Conservation (phyloP, 2,329 filamentous ascomycete genomes). For the Plectosphaerella plurivora region DNA sequence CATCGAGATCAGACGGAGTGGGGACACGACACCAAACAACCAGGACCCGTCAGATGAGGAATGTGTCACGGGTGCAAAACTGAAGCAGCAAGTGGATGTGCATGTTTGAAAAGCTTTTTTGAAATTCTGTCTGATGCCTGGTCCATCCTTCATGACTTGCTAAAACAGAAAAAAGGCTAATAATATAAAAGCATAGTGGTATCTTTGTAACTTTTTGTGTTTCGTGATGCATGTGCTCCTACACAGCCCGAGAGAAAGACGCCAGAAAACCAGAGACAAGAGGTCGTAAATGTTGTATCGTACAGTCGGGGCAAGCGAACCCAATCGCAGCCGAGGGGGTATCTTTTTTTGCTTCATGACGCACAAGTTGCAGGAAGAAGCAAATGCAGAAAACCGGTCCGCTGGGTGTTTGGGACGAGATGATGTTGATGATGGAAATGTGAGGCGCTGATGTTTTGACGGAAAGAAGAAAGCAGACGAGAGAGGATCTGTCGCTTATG, state of each 20-base stretch:
- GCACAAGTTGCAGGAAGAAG: background rate
- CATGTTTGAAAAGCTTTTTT: background rate
- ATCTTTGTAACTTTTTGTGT: slow-evolving; percentile 2
- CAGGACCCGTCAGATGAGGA: too few species aligned
- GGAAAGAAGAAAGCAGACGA: background rate
- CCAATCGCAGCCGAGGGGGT: background rate
- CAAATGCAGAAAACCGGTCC: background rate
- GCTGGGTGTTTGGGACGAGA: background rate
- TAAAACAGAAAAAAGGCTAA: background rate
- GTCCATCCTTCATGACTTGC: background rate
- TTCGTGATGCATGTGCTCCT: background rate
- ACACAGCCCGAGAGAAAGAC: background rate
- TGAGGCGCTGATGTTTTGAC: background rate
- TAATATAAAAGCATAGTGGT: background rate
- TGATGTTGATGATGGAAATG: background rate
- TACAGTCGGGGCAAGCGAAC: background rate
- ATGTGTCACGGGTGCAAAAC: too few species aligned
- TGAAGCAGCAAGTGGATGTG: too few species aligned
- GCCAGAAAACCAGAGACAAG: background rate
- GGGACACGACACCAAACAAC: too few species aligned
- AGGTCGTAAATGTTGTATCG: background rate
- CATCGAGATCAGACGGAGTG: too few species aligned
- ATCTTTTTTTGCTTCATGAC: background rate
- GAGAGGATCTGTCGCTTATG: too few species aligned
- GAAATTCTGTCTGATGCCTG: background rate